phyloP scores from a whole-genome alignment of 371 early-diverging fungal species.

The Actinomortierella wolfii region DNA sequence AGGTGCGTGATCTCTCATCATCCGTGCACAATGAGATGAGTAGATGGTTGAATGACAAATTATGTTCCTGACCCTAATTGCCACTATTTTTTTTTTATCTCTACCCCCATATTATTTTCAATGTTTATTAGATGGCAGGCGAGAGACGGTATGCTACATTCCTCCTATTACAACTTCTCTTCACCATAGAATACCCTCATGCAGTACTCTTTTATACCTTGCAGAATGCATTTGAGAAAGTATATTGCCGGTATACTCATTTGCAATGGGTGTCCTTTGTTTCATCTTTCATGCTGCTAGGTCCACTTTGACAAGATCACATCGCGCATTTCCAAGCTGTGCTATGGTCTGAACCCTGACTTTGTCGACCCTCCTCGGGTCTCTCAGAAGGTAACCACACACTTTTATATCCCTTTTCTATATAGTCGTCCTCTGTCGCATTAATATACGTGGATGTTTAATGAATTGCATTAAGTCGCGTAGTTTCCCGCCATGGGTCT shows the following conservation, averaged over 20 bases:
- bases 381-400: conserved; percentile 82
- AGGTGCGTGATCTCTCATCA: conserved; percentile 16
- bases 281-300: conserved; percentile 8
- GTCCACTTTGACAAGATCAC: conserved; percentile 52
- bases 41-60: not conserved
- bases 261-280: not conserved
- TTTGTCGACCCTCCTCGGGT: conserved; percentile 91
- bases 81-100: not conserved
- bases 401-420: not conserved
- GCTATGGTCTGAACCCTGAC: conserved; percentile 91
- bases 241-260: not conserved
- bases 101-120: not conserved
- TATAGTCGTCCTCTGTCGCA: not conserved
- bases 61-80: not conserved
- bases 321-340: conserved; percentile 80
- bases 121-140: conserved; percentile 39
- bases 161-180: not conserved
- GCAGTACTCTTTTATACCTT: not conserved
- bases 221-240: not conserved
- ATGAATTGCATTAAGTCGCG: no score
- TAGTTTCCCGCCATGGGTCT: no score
- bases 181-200: not conserved
- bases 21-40: not conserved
- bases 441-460: not conserved
- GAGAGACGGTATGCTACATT: conserved; percentile 25